A percentile compares a stretch with the other conserved stretches of the same genome.
phyloP scores from a whole-genome alignment of 768 basidiomycete genomes.

The Glaciozyma antarctica region DNA sequence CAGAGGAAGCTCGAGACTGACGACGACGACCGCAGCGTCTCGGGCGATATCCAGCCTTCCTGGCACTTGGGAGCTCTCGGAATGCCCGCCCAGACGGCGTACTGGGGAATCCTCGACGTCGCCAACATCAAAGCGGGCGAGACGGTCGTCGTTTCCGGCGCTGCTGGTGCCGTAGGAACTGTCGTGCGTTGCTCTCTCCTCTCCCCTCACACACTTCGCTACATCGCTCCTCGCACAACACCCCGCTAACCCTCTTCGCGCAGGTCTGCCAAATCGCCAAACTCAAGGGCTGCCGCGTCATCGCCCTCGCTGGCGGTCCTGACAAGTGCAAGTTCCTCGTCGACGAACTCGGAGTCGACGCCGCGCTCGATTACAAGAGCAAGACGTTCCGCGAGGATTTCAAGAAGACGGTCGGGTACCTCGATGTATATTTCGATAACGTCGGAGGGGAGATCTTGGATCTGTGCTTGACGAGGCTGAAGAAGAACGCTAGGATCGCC shows the following conservation, averaged over 20 bases:
- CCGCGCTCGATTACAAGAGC: slow-evolving; percentile 79
- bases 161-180: slow-evolving; percentile 82
- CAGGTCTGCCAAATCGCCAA: slow-evolving; percentile 68
- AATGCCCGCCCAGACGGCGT: slow-evolving; percentile 63
- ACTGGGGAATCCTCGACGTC: slow-evolving; percentile 80
- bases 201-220: no score
- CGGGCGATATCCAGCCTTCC: slow-evolving; percentile 9
- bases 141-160: slow-evolving; percentile 75
- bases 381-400: slow-evolving; percentile 59
- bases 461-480: slow-evolving; percentile 62
- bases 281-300: slow-evolving; percentile 60
- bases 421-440: slow-evolving; percentile 45
- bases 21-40: neutral
- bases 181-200: slow-evolving; percentile 40
- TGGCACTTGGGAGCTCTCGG: slow-evolving; percentile 75
- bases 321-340: slow-evolving; percentile 84
- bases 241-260: no score
- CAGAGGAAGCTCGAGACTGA: neutral
- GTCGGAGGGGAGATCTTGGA: slow-evolving; percentile 67
- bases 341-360: slow-evolving; percentile 70
- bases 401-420: slow-evolving; percentile 57
- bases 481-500: slow-evolving; percentile 64
- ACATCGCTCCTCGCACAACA: neutral
- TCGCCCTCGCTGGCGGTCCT: slow-evolving; percentile 72
- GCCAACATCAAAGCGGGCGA: slow-evolving; percentile 74